Percentiles rank a stretch among this genome's conserved stretches.
Conservation (phyloP, 2,329 filamentous ascomycete genomes). For the Dothistroma septosporum region DNA sequence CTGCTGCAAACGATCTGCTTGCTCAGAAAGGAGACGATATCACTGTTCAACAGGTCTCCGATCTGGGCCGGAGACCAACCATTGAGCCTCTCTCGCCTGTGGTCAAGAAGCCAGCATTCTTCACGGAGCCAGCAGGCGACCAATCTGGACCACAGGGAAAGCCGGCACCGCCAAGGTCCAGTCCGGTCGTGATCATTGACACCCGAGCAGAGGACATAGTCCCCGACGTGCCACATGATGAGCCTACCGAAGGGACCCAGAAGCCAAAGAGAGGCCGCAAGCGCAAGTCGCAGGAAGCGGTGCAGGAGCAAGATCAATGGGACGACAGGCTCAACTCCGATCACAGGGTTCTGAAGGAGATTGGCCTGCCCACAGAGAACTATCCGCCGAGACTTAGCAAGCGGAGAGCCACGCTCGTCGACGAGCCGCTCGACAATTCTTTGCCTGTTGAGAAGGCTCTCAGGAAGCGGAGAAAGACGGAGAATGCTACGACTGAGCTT, state of each 20-base stretch:
- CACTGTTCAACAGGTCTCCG: not conserved
- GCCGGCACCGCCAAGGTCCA: conserved; percentile 8
- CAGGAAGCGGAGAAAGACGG: conserved; percentile 41
- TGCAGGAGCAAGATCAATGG: not conserved
- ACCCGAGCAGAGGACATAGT: conserved; percentile 3
- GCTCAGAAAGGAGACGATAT: not conserved
- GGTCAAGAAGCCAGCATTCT: not conserved
- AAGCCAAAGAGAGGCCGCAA: conserved; percentile 20
- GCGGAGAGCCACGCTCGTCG: conserved; percentile 27
- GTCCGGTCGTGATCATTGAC: conserved; percentile 18
- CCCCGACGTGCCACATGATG: conserved; percentile 13
- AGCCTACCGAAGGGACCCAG: conserved; percentile 7
- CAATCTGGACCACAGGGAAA: not conserved
- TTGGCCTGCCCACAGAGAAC: conserved; percentile 38
- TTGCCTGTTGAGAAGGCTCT: conserved; percentile 39
- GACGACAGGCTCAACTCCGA: conserved; percentile 28
- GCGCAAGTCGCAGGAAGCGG: conserved; percentile 18
- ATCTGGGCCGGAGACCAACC: not conserved
- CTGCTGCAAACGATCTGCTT: not conserved
- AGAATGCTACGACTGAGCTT: not conserved
- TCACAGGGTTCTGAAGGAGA: conserved; percentile 20
- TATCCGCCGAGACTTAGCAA: conserved; percentile 40
- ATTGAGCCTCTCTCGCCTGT: conserved; percentile 2
- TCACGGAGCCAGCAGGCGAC: not conserved
- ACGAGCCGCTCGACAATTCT: conserved; percentile 32